Conservation (phyloP, 768 basidiomycete genomes). For the Russula foetens region DNA sequence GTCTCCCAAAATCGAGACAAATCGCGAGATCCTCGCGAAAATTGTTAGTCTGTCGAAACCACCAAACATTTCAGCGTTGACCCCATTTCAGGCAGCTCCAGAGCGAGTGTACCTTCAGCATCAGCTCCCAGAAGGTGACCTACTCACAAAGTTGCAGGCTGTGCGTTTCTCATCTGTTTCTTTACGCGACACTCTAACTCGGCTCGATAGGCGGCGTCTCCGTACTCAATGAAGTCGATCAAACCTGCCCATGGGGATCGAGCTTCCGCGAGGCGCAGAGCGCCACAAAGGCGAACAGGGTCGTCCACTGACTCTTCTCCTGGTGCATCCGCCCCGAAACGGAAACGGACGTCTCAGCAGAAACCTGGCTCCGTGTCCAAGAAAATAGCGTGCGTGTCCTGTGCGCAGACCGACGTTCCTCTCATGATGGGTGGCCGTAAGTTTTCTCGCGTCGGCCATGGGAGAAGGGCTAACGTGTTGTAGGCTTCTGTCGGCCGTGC, state of each 20-base stretch:
- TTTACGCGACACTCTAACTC: neutral
- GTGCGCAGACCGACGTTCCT: slow-evolving; percentile 62
- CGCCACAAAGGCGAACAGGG: slow-evolving; percentile 27
- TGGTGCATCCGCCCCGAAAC: slow-evolving; percentile 30
- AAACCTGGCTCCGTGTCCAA: slow-evolving; percentile 32
- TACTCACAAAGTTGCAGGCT: slow-evolving; percentile 51
- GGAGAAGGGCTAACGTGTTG: neutral
- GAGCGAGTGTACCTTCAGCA: slow-evolving; percentile 49
- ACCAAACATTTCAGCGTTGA: neutral
- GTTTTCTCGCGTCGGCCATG: slow-evolving; percentile 25
- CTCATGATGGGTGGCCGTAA: slow-evolving; percentile 69
- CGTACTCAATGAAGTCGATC: slow-evolving; percentile 49
- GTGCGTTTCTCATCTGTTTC: slow-evolving; percentile 31
- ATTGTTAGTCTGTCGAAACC: slow-evolving; percentile 32
- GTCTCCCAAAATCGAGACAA: slow-evolving; percentile 43
- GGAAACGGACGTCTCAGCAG: slow-evolving; percentile 32
- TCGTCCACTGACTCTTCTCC: neutral
- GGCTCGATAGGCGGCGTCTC: slow-evolving; percentile 33
- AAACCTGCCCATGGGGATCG: slow-evolving; percentile 40
- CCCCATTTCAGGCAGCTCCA: slow-evolving; percentile 30
- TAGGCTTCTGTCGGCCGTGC: slow-evolving; percentile 66
- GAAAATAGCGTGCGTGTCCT: slow-evolving; percentile 48
- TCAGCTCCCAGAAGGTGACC: slow-evolving; percentile 44
- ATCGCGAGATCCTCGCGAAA: slow-evolving; percentile 35
- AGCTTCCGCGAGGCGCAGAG: slow-evolving; percentile 30